phyloP scores from a whole-genome alignment of 768 basidiomycete genomes.

The Tylopilus balloui region DNA sequence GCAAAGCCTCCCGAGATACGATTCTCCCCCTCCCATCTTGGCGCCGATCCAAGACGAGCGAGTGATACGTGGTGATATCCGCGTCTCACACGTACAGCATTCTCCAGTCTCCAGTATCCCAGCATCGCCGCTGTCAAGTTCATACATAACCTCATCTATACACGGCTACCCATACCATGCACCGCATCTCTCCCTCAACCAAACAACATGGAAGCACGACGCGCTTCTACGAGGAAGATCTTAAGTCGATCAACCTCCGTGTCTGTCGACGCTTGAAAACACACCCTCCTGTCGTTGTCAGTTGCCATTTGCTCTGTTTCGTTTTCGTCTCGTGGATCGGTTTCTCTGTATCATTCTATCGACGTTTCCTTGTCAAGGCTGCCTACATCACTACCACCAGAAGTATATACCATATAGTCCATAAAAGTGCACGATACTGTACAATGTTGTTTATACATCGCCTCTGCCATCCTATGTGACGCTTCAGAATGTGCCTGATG shows the following conservation, averaged over 20 bases:
- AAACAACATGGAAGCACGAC: constrained; percentile 46
- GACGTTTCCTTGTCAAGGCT: constrained; percentile 2
- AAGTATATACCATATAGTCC: constrained; percentile 32
- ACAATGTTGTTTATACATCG: constrained; percentile 31
- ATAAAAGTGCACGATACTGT: constrained; percentile 31
- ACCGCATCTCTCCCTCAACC: constrained; percentile 34
- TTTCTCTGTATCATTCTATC: constrained; percentile 22
- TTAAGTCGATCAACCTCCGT: constrained; percentile 6
- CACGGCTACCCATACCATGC: constrained; percentile 41
- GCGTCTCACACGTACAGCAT: constrained; percentile 30
- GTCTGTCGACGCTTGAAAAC: too few relatives aligned
- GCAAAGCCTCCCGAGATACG: constrained; percentile 35
- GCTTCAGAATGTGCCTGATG: constrained; percentile 22
- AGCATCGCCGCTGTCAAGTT: constrained; percentile 27
- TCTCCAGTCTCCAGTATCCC: constrained; percentile 31
- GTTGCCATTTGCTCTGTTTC: constrained; percentile 4
- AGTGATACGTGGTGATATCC: constrained; percentile 30
- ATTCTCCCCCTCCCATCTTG: constrained; percentile 51
- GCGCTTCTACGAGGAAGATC: constrained; percentile 36
- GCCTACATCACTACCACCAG: constrained; percentile 25
- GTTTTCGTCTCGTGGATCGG: constrained; percentile 17
- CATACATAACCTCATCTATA: constrained; percentile 41
- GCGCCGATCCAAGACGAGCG: constrained; percentile 50
- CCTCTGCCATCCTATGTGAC: constrained; percentile 11
- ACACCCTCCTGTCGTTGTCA: neutral